phyloP scores from a whole-genome alignment of 2,329 filamentous ascomycete species.

The Aspergillus sclerotialis region DNA sequence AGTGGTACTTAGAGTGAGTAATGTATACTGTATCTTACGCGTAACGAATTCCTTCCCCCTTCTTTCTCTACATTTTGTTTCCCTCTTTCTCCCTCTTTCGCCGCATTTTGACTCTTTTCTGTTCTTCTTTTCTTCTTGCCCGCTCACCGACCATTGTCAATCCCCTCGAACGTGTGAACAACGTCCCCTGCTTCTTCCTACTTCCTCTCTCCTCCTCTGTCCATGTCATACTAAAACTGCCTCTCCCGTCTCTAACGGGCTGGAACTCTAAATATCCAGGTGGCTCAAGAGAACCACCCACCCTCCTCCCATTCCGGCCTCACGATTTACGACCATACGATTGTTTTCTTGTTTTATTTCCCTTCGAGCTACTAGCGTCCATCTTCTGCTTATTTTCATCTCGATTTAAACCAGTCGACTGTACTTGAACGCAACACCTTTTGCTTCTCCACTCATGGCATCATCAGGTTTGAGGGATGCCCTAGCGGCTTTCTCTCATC shows the following conservation, averaged over 20 bases:
- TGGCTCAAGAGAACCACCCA: not conserved
- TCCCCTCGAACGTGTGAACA: too few species aligned
- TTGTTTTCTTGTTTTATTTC: too few species aligned
- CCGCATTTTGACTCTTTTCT: conserved; percentile 10
- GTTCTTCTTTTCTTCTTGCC: conserved; percentile 8
- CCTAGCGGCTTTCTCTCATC: conserved; percentile 37
- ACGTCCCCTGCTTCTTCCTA: too few species aligned
- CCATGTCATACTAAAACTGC: not conserved
- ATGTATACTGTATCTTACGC: too few species aligned
- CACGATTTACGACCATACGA: conserved; percentile 2
- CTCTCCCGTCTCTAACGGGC: not conserved
- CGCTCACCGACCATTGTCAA: conserved; percentile 6
- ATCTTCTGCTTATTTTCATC: not conserved
- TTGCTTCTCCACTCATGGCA: too few species aligned
- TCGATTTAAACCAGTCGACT: not conserved
- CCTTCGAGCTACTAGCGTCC: too few species aligned
- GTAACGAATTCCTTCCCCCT: not conserved
- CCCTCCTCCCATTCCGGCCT: not conserved
- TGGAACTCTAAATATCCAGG: not conserved
- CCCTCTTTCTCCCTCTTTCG: conserved; percentile 7
- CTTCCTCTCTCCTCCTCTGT: not conserved
- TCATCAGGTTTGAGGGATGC: conserved; percentile 31
- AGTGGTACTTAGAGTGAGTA: too few species aligned
- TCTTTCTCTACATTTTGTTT: not conserved
- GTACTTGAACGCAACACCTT: conserved; percentile 6